Base-by-base conservation (phyloP, 805 yeast species). In the Torulaspora maleeae region DNA sequence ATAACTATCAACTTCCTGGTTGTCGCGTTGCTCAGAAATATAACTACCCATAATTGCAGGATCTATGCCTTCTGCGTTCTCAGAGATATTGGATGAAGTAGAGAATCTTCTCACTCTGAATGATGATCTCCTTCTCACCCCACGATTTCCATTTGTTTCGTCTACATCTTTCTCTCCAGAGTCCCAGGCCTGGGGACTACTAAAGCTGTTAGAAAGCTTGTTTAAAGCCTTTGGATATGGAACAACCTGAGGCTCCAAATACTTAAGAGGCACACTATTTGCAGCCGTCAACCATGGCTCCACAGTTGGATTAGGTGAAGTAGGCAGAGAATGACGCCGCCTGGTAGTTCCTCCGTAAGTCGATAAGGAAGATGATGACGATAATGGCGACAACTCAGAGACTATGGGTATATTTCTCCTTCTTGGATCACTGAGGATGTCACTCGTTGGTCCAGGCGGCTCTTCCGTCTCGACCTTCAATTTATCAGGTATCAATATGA, bases 401-500 rank as follows among this genome's bases (percentile, higher is more conserved):
- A 39, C 45, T 27, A 45, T 15, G 2, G 52, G 47, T 30, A 38
- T 36, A 17, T 45, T 43, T 19, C 47, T 24, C 20, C 52, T 32
- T 29, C 47, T 27, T n/a, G 46, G 5, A 28, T 49, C 52, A 15
- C 34, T 40, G 15, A 15, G 27, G 6, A 39, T 45, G 10, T 41
- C 43, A 27, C 36, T 29, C 17, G 27, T 25, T 5, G 32, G 30
- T 17, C 45, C 27, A 6, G 12, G 16, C 8, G 34, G 27, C 12
- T 42, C 45, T n/a, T 38, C 43, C 7, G 44, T 28, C n/a, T 51
- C 52, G 8, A 41, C 45, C 15, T 51, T 50, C 10, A 53, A 30
- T 41, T 59, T 60, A 34, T 66, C 66, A 0, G 93, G 93, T 11
- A 84, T 69, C 47, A 83, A 69, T 2, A 88, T 72, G 29, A 89